These are phyloP conservation scores for Arthrinium puccinioides DNA, from an alignment of 2,329 filamentous ascomycete genomes.

Conservation along the genomic window DNA sequence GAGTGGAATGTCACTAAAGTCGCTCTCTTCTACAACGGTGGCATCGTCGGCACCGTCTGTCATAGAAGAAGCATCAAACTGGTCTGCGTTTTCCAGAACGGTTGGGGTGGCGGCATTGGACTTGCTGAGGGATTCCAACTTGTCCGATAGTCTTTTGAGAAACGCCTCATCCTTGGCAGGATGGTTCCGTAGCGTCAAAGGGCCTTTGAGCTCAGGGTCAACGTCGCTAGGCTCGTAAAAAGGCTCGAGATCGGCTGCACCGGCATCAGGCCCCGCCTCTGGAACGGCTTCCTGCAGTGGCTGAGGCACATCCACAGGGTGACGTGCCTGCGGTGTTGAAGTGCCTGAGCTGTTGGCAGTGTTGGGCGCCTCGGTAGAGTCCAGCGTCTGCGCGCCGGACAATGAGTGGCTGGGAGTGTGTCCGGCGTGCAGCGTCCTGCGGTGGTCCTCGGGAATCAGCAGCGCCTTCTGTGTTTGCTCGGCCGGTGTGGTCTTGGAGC, in stretches of 20 bases:
- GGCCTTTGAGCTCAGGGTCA: conserved; percentile 42
- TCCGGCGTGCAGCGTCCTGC: conserved; percentile 55
- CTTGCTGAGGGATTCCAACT: conserved; percentile 41
- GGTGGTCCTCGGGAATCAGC: conserved; percentile 38
- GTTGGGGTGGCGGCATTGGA: conserved; percentile 39
- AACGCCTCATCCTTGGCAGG: conserved; percentile 50
- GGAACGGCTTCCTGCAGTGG: conserved; percentile 8
- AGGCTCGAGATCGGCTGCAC: conserved; percentile 12
- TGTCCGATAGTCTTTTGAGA: conserved; percentile 40
- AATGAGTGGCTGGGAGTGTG: conserved; percentile 54
- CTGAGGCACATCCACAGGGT: too few species aligned
- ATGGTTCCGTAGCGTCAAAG: conserved; percentile 47
- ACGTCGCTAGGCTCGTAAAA: conserved; percentile 31
- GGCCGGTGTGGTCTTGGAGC: conserved; percentile 23
- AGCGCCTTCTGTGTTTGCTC: conserved; percentile 38
- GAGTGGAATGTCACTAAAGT: conserved; percentile 3
- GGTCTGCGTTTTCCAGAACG: conserved; percentile 15
- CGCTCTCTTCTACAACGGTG: not conserved
- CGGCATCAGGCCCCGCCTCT: conserved; percentile 5
- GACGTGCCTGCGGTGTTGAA: conserved; percentile 27
- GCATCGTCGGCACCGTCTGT: not conserved
- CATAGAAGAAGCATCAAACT: too few species aligned
- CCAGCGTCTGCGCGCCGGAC: conserved; percentile 39
- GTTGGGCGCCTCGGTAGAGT: conserved; percentile 31
- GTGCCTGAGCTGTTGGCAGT: conserved; percentile 31